Evolutionary conservation across 441 rosid genomes (phyloP).

Genomic region (Melastoma candidum): DNA sequence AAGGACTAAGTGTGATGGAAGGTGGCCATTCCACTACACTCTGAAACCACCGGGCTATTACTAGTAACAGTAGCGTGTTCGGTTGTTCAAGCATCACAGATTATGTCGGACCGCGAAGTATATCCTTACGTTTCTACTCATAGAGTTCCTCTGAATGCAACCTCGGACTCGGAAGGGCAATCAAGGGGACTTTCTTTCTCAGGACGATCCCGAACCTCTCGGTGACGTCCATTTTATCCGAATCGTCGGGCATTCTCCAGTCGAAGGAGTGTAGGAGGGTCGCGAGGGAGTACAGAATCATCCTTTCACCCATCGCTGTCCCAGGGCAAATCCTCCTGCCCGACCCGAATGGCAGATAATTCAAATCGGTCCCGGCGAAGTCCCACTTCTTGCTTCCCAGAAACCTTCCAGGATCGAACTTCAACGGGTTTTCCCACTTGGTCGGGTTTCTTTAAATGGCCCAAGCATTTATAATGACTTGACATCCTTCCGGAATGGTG

Average conservation of each 20-base stretch:
- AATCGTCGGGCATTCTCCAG: neutral
- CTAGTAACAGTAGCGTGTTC: no score
- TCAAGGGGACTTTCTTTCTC: constrained; percentile 1
- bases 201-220: constrained; percentile 1
- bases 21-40: no score
- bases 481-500: neutral
- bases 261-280: constrained; percentile 1
- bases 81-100: no score
- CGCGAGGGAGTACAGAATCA: neutral
- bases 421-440: neutral
- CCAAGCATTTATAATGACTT: neutral
- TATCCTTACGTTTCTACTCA: neutral
- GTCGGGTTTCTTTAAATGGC: neutral
- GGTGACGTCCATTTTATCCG: neutral
- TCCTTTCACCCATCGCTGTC: constrained; percentile 1
- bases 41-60: no score
- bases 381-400: neutral
- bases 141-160: neutral
- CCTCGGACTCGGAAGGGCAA: neutral
- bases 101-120: no score
- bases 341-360: neutral
- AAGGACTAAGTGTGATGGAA: no score
- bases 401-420: constrained; percentile 1
- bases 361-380: neutral
- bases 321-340: constrained; percentile 5